Base-by-base conservation (phyloP, 169 alveolate genomes). In the Cryptosporidium ubiquitum region DNA sequence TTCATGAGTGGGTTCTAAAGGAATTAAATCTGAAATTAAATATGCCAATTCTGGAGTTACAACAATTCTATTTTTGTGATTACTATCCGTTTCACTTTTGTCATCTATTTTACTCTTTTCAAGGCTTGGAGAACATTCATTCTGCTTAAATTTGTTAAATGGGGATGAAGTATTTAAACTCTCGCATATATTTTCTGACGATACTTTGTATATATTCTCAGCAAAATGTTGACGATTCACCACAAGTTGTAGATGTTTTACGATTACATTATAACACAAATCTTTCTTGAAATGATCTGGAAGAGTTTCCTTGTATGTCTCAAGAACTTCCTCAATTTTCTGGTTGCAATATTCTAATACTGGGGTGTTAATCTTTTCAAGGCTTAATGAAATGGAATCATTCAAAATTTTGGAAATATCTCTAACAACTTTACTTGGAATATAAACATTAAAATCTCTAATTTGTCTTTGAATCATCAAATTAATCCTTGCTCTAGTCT, bases 181-280 rank as follows among this genome's bases (percentile, higher is more conserved):
- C 7, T 35, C 70, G 29, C 71, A 64, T 5, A 64, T 14, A 6
- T n/a, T 31, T 26, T 64, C 29, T 29, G 71, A 64, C 3, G 71
- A 64, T n/a, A 33, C 79, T 42, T 79, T 68, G 44, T 79, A 79
- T 42, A 79, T 79, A 49, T 79, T 79, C 23, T 79, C 89, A 12
- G 89, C 89, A 58, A 60, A 79, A 9, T 79, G 89, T 31, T 79
- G 89, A 18, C 89, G 71, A 40, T 79, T 79, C 7, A 79, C 35
- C 20, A 60, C 61, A 14, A 61, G 75, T 33, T 79, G 16, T n/a
- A 79, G 42, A 29, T 79, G 89, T 3, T 60, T 49, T 5, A 44
- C 40, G n/a, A 79, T n/a, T 29, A 79, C 66, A 44, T 79, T 64
- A n/a, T 79, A 61, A 20, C 89, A 79, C 66, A 79, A 20, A 33